Base-by-base conservation (phyloP, 139 green algal species). In the Auxenochlorella pyrenoidosa region DNA sequence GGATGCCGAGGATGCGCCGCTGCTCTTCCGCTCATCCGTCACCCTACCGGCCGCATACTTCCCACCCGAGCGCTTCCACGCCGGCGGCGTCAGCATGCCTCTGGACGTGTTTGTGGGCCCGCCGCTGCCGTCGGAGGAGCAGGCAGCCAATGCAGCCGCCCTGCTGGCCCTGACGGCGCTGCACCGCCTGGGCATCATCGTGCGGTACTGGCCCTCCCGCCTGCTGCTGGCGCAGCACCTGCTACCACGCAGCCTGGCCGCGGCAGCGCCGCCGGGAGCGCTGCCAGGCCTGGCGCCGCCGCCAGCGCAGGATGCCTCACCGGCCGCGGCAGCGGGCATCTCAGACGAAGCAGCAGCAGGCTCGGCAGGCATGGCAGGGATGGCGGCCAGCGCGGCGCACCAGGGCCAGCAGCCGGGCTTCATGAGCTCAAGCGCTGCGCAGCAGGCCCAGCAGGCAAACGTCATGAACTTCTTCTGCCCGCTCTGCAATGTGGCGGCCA, bases 131-230 rank as follows among this genome's bases (percentile, higher is more conserved):
- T 88, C 87, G 8, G 82, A 83, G 70, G 58, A 60, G 38, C 40
- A 79, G 38, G 87, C 87, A 19, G 47, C 60, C 65, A 75, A 79
- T 36, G 68, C 82, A 28, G 87, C 87, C 32, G 73, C 82, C 30
- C 68, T 88, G 82, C 51, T 60, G 44, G 87, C 87, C 26, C 80
- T 90, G 32, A 32, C 30, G 22, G 71, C 82, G 22, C 66, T 90
- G 38, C 79, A 83, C n/a, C 32, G 43, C 28, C 65, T 78, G 43
- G 87, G 87, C 40, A 73, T 86, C 34, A 40, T 87, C 5, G 80
- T 75, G 2, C 68, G 82, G 24, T 91, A 91, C 75, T 91, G 88
- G 88, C 88, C 86, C 60, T 90, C 75, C 47, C 80, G 84, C 58
- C 58, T 86, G 43, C 75, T 91, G 75, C 70, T 91, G 63, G 88